A percentile compares a stretch with the other conserved stretches of the same genome.
These are phyloP conservation scores for Cryomyces minteri DNA, from an alignment of 495 filamentous ascomycete genomes.

Conservation along the genomic window DNA sequence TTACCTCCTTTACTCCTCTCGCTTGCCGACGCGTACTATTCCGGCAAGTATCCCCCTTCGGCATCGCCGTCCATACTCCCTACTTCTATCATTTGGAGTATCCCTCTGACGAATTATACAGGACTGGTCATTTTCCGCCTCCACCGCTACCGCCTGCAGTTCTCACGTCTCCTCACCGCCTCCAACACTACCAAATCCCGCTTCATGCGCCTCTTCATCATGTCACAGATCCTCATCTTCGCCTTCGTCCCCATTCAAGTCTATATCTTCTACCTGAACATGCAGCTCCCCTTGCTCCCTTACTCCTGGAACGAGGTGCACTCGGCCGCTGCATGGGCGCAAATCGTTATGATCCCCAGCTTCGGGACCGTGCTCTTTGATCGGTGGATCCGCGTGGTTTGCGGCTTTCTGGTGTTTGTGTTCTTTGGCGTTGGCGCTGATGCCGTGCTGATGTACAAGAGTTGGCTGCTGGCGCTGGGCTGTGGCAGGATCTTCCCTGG, in stretches of 20 bases:
- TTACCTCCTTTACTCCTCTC: conserved; percentile 50
- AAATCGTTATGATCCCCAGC: conserved; percentile 43
- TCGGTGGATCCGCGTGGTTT: conserved; percentile 46
- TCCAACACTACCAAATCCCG: conserved; percentile 44
- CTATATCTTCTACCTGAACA: conserved; percentile 39
- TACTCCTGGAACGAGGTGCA: conserved; percentile 41
- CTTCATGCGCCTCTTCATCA: conserved; percentile 61
- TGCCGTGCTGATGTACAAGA: conserved; percentile 52
- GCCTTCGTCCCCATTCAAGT: conserved; percentile 43
- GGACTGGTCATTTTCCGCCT: conserved; percentile 52
- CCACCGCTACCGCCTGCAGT: conserved; percentile 42
- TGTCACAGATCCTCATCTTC: conserved; percentile 49
- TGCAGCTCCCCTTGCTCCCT: conserved; percentile 22
- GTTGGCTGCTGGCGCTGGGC: conserved; percentile 20
- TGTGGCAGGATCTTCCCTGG: conserved; percentile 4
- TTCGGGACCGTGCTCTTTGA: conserved; percentile 35
- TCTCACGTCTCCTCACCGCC: conserved; percentile 36
- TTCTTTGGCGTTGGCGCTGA: conserved; percentile 75
- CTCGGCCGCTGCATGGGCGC: conserved; percentile 30
- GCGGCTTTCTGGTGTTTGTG: conserved; percentile 43
- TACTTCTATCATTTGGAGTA: conserved; percentile 1
- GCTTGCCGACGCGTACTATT: conserved; percentile 44
- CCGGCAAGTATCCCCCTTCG: conserved; percentile 36
- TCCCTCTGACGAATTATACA: conserved; percentile 11
- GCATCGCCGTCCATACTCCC: background rate